These are phyloP conservation scores for Mycena sanguinolenta DNA, from an alignment of 768 basidiomycete genomes.

Conservation along the genomic window DNA sequence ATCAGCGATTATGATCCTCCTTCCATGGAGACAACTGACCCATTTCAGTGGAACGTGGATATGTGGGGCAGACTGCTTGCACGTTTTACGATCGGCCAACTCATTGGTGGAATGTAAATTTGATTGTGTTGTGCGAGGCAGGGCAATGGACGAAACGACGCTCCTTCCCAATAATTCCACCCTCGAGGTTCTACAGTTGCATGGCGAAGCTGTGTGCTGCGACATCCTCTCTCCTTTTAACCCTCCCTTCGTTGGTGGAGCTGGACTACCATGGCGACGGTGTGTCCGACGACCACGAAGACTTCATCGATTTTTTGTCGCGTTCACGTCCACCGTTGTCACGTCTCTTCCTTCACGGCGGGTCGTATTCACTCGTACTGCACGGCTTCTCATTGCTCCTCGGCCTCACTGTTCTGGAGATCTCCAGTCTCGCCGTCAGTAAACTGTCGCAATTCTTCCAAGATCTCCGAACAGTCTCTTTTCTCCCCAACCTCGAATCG, in stretches of 20 bases:
- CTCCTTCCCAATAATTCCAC: not conserved
- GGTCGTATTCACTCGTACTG: not conserved
- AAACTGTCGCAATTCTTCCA: not conserved
- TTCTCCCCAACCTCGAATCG: not conserved
- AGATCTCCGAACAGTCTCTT: not conserved
- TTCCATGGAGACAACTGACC: slow-evolving; percentile 18
- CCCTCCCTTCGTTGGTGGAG: not conserved
- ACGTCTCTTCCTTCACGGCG: not conserved
- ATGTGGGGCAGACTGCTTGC: not conserved
- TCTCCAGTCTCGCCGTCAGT: not conserved
- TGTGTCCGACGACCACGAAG: too few relatives aligned
- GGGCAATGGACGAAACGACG: too few relatives aligned
- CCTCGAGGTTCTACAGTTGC: not conserved
- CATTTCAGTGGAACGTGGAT: not conserved
- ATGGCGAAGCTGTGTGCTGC: not conserved
- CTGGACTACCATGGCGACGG: not conserved
- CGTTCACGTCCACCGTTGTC: not conserved
- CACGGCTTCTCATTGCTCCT: not conserved
- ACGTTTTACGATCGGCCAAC: not conserved
- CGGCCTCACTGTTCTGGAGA: not conserved
- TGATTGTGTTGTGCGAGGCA: too few relatives aligned
- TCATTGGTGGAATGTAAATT: slow-evolving; percentile 6
- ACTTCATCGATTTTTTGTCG: too few relatives aligned
- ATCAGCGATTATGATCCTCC: not conserved
- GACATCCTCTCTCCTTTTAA: not conserved